Evolutionary conservation across 2,329 filamentous ascomycete species (phyloP).

Genomic region (Simplicillium aogashimaense): DNA sequence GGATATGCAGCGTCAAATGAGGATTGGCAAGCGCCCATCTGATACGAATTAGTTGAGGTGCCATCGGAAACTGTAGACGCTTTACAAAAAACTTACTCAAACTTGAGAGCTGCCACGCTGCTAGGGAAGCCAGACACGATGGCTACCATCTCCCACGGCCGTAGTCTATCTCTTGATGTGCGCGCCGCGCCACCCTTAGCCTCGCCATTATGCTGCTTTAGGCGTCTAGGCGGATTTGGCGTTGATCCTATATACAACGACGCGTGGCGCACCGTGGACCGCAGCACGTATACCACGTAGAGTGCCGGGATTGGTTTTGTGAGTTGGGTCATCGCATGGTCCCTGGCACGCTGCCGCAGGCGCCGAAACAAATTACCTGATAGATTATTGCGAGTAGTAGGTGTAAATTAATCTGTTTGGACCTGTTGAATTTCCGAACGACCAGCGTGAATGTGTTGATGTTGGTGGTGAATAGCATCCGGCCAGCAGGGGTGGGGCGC

Average conservation of each 20-base stretch:
- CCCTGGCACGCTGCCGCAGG: too few relatives aligned
- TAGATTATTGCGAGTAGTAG: too few relatives aligned
- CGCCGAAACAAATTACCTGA: too few relatives aligned
- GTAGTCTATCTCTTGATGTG: slow-evolving; percentile 56
- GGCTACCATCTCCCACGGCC: slow-evolving; percentile 87
- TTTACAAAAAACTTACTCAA: slow-evolving; percentile 57
- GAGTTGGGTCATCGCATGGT: slow-evolving; percentile 25
- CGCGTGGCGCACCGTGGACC: slow-evolving; percentile 64
- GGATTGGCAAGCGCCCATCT: slow-evolving; percentile 92
- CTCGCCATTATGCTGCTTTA: slow-evolving; percentile 86
- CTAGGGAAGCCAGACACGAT: slow-evolving; percentile 85
- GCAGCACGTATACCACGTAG: slow-evolving; percentile 87
- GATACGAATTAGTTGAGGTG: neutral
- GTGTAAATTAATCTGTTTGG: too few relatives aligned
- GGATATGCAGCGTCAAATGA: slow-evolving; percentile 70
- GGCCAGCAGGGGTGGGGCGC: too few relatives aligned
- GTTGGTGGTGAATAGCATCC: slow-evolving; percentile 2
- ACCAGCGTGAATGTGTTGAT: slow-evolving; percentile 1
- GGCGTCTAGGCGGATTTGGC: slow-evolving; percentile 72
- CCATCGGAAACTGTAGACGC: neutral
- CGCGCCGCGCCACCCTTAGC: slow-evolving; percentile 70
- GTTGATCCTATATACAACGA: slow-evolving; percentile 87
- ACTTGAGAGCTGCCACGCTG: slow-evolving; percentile 79
- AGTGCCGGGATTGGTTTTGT: slow-evolving; percentile 67
- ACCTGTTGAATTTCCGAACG: too few relatives aligned